A percentile compares a stretch with the other conserved stretches of the same genome.
phyloP scores from a whole-genome alignment of 108 stramenopile species.

The Nitzschia putrida region DNA sequence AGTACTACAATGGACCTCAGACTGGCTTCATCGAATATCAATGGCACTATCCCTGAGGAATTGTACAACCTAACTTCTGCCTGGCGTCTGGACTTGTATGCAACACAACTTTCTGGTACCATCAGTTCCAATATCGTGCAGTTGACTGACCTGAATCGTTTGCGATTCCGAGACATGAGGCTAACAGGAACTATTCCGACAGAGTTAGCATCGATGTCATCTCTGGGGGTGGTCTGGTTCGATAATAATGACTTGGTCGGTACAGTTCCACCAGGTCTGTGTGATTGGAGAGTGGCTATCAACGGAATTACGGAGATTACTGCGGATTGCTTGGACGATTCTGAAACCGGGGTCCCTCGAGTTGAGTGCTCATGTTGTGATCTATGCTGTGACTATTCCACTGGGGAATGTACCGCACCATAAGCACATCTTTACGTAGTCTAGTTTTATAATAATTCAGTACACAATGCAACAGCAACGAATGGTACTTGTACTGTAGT shows the following conservation, averaged over 20 bases:
- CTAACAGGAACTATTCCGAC: conserved; percentile 37
- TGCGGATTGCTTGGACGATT: conserved; percentile 28
- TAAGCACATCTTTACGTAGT: no score
- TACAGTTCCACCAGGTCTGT: conserved; percentile 25
- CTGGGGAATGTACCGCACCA: conserved; percentile 11
- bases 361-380: conserved; percentile 31
- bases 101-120: conserved; percentile 32
- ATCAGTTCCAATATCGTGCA: conserved; percentile 27
- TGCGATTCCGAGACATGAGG: conserved; percentile 25
- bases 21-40: conserved; percentile 1
- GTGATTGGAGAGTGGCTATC: conserved; percentile 1
- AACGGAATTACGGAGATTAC: conserved; percentile 7
- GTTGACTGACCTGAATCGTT: conserved; percentile 9
- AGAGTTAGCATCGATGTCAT: conserved; percentile 19
- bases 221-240: conserved; percentile 23
- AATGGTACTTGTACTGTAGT: no score
- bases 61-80: conserved; percentile 18
- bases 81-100: conserved; percentile 20
- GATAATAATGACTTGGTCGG: conserved; percentile 27
- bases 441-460: no score
- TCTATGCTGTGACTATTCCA: conserved; percentile 31
- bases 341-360: conserved; percentile 1
- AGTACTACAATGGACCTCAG: conserved; percentile 19
- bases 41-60: conserved; percentile 40
- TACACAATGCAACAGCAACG: no score